Base-by-base conservation (phyloP, 768 basidiomycete genomes). In the Phallus indusiatus region DNA sequence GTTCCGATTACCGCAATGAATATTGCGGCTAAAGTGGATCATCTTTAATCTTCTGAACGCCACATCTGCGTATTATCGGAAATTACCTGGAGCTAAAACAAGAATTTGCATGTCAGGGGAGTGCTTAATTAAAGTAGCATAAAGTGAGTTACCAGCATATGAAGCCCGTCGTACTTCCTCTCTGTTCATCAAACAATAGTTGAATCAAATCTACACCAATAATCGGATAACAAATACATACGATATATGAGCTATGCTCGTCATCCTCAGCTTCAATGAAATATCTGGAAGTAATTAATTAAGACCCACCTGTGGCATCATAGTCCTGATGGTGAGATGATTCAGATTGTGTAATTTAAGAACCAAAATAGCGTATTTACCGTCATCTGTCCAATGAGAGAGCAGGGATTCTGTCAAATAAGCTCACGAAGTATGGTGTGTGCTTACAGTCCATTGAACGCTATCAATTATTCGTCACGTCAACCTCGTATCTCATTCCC, bases 401-500 rank as follows among this genome's bases (percentile, higher is more conserved):
- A 17, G n/a, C 16, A 47, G 35, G 24, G 9, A 47, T 42, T 22
- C 57, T n/a, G 49, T 37, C 60, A 59, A 34, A 33, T 55, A n/a
- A 49, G 21, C 53, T 35, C 1, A 42, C 47, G 36, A 20, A 48
- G 37, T 17, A n/a, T 14, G 28, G 7, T 3, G 16, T 5, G 2
- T 46, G 73, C 84, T 35, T 65, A 89, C 85, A 64, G 88, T 90
- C 88, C 90, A 92, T 68, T 92, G 90, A 20, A 94, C 92, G 60
- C 84, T 59, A 34, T 33, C 24, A 20, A 14, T 22, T 9, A 51
- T 16, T 51, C 11, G 12, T 51, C 14, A 51, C 3, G 4, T 22
- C 18, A 14, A 22, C 16, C 18, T 42, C n/a, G 4, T 11, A 5
- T 42, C 42, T 10, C 5, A 10, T 42, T 10, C 12, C 12, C 42